Evolutionary conservation across 768 basidiomycete species (phyloP).

Genomic region (Podaxis sp.): DNA sequence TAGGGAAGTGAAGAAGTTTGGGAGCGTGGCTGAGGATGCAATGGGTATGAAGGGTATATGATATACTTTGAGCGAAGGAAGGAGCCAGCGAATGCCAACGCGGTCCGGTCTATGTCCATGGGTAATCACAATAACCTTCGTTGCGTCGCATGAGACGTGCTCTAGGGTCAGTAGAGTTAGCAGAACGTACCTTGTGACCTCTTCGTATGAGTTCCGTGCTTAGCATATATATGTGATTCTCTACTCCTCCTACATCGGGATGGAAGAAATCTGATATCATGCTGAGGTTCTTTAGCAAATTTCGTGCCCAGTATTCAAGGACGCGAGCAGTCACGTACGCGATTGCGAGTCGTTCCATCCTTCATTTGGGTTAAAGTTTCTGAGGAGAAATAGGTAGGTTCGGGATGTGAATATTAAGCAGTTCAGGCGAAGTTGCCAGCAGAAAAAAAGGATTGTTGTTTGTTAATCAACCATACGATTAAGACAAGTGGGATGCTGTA

Average conservation of each 20-base stretch:
- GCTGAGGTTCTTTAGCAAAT: slow-evolving; percentile 35
- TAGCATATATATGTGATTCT: slow-evolving; percentile 94
- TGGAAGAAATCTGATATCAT: slow-evolving; percentile 98
- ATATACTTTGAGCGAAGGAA: slow-evolving; percentile 89
- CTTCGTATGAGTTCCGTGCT: slow-evolving; percentile 75
- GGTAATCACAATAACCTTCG: slow-evolving; percentile 89
- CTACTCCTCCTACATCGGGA: slow-evolving; percentile 92
- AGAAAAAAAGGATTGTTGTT: not conserved
- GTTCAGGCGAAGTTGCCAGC: not conserved
- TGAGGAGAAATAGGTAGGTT: too few species aligned
- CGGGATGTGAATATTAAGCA: too few species aligned
- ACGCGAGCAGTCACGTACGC: slow-evolving; percentile 20
- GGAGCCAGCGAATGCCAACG: slow-evolving; percentile 85
- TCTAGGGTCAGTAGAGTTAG: not conserved
- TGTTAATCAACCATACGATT: not conserved
- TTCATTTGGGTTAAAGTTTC: not conserved
- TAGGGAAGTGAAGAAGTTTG: slow-evolving; percentile 89
- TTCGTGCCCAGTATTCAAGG: not conserved
- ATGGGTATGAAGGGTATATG: slow-evolving; percentile 89
- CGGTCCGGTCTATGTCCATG: slow-evolving; percentile 87
- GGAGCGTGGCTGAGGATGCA: slow-evolving; percentile 89
- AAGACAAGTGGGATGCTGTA: not conserved
- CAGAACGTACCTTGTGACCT: slow-evolving; percentile 73
- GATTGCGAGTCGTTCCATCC: slow-evolving; percentile 20
- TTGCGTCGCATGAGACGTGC: not conserved